These are phyloP conservation scores for Sanghuangporus sanghuang DNA, from an alignment of 1,284 basidiomycete species.

Conservation along the genomic window DNA sequence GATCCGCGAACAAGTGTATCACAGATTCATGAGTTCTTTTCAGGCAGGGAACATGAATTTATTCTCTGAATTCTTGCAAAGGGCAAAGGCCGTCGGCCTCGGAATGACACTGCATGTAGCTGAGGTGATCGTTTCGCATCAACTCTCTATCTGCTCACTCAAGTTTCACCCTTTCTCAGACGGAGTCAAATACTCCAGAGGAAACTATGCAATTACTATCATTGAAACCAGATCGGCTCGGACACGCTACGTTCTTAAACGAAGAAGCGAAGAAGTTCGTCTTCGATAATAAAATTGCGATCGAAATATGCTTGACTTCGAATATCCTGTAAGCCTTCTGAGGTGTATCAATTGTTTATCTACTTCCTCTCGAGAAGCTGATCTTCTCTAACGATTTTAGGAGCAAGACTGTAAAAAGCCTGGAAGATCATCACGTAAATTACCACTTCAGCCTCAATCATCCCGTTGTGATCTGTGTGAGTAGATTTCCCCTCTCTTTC, in stretches of 20 bases:
- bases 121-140: slow-evolving; percentile 44
- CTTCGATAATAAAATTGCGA: slow-evolving; percentile 50
- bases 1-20: not conserved
- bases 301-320: slow-evolving; percentile 80
- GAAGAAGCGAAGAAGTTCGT: slow-evolving; percentile 55
- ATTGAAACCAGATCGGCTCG: slow-evolving; percentile 63
- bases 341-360: not conserved
- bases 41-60: slow-evolving; percentile 50
- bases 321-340: slow-evolving; percentile 58
- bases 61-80: slow-evolving; percentile 48
- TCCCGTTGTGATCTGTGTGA: slow-evolving; percentile 71
- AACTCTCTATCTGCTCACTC: not conserved
- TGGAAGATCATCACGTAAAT: slow-evolving; percentile 69
- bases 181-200: slow-evolving; percentile 39
- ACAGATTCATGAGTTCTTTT: not conserved
- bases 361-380: not conserved
- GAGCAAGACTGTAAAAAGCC: slow-evolving; percentile 58
- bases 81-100: slow-evolving; percentile 54
- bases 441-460: slow-evolving; percentile 61
- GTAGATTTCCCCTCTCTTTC: slow-evolving; percentile 25
- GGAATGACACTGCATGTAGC: slow-evolving; percentile 76
- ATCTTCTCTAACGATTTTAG: slow-evolving; percentile 28
- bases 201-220: slow-evolving; percentile 66
- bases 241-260: slow-evolving; percentile 79
- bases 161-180: slow-evolving; percentile 33